Base-by-base conservation (phyloP, 2,329 filamentous ascomycete genomes). In the Colletotrichum sp. region DNA sequence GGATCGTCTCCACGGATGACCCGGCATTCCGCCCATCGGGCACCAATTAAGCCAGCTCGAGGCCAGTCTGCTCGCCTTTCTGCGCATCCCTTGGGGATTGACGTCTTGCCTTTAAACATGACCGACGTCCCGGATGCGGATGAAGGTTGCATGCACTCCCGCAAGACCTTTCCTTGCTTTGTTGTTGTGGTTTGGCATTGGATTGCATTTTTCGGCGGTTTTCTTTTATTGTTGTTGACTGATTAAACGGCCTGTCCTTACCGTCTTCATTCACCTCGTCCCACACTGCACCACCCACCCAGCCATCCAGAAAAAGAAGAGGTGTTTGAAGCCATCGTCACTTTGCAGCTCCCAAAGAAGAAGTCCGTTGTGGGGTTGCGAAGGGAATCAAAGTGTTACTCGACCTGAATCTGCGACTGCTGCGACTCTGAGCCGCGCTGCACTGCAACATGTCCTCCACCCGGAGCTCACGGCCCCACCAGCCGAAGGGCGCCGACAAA, bases 1-100 rank as follows among this genome's bases (percentile, higher is more conserved):
- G 73, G 73, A 73, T 65, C 73, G 71, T 73, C 70, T 26, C 64
- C 64, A 73, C 69, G 70, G 43, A 55, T 28, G 39, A 34, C 63
- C 64, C 70, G 70, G 69, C 73, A 73, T 75, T 68, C 73, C 73
- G 70, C 43, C 34, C 70, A 73, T 75, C 70, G 73, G 73, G 73
- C 73, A 75, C 70, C 73, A 75, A 75, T 66, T 60, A 52, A 52
- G 43, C 67, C 57, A 32, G 16, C 57, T 28, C 26, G 26, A 57
- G 9, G 52, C 36, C 57, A 26, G 30, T 39, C 32, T 52, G 15
- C 59, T 34, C 18, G 48, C 63, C 24, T 55, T 67, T 55, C 15
- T 34, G 34, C 55, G 30, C 21, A 12, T 43, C 43, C 69, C 55
- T 66, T 72, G 32, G 13, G 39, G 18, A 43, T 39, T 36, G 61